Evolutionary conservation across 805 yeast species (phyloP).

Genomic region (Barnettozyma sucrosica): DNA sequence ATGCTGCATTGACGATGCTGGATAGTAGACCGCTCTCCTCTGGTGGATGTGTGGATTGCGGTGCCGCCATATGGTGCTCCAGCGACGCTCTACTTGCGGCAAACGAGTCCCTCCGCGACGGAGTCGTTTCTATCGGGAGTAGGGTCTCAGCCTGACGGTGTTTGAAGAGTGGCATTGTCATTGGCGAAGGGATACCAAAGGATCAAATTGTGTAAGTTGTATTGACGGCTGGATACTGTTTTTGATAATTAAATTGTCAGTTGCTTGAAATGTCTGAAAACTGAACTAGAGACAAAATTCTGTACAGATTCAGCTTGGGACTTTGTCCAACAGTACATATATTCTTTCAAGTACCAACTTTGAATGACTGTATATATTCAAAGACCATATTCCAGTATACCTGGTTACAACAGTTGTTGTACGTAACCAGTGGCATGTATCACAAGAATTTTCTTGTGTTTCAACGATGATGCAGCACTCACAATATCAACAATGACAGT

Average conservation of each 20-base stretch:
- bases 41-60: slow-evolving; percentile 7
- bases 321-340: too few species aligned
- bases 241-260: background rate
- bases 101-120: background rate
- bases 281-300: background rate
- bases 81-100: background rate
- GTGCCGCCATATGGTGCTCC: slow-evolving; percentile 14
- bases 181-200: background rate
- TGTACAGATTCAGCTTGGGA: background rate
- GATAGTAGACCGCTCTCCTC: slow-evolving; percentile 37
- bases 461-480: too few species aligned
- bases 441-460: too few species aligned
- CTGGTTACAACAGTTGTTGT: too few species aligned
- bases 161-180: slow-evolving; percentile 1
- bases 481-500: too few species aligned
- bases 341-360: too few species aligned
- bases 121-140: background rate
- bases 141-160: background rate
- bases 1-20: slow-evolving; percentile 36
- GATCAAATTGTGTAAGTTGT: background rate
- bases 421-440: too few species aligned
- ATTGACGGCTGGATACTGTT: background rate
- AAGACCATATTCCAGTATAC: too few species aligned
- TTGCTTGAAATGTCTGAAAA: background rate
- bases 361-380: too few species aligned